phyloP scores from a whole-genome alignment of 768 basidiomycete genomes.

The Mycena crocata region DNA sequence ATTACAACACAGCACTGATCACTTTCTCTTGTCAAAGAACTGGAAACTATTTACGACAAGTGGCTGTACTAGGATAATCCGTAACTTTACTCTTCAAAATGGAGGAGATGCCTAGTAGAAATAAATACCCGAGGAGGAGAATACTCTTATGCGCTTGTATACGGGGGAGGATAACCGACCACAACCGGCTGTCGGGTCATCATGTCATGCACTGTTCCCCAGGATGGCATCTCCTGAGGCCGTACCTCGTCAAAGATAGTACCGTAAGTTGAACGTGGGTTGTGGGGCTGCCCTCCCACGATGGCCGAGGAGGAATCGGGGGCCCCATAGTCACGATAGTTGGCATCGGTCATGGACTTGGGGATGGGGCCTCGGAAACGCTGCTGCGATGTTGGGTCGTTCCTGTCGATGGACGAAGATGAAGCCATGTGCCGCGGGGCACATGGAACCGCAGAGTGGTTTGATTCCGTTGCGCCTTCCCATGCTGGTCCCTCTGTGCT shows the following conservation, averaged over 20 bases:
- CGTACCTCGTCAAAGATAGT: slow-evolving; percentile 16
- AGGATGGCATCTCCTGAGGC: slow-evolving; percentile 19
- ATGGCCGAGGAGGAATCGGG: slow-evolving; percentile 2
- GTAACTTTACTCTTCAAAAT: not conserved
- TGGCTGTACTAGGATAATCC: not conserved
- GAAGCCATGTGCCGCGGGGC: slow-evolving; percentile 17
- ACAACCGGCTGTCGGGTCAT: slow-evolving; percentile 8
- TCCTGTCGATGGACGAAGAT: slow-evolving; percentile 25
- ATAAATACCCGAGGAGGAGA: slow-evolving; percentile 5
- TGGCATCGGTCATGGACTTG: slow-evolving; percentile 28
- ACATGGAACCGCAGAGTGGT: slow-evolving; percentile 18
- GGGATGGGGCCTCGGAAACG: slow-evolving; percentile 24
- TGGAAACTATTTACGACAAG: not conserved
- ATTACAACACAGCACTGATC: not conserved
- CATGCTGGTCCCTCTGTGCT: slow-evolving; percentile 7
- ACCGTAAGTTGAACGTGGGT: not conserved
- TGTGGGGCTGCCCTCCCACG: slow-evolving; percentile 1
- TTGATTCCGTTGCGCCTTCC: slow-evolving; percentile 25
- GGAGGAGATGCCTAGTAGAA: not conserved
- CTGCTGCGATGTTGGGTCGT: slow-evolving; percentile 24
- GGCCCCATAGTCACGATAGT: not conserved
- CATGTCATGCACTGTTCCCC: slow-evolving; percentile 1
- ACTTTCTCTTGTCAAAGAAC: slow-evolving; percentile 10
- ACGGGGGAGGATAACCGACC: slow-evolving; percentile 18
- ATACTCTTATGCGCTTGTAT: slow-evolving; percentile 18